These are phyloP conservation scores for Phytopythium ostracodes DNA, from an alignment of 352 stramenopile species.

Conservation along the genomic window DNA sequence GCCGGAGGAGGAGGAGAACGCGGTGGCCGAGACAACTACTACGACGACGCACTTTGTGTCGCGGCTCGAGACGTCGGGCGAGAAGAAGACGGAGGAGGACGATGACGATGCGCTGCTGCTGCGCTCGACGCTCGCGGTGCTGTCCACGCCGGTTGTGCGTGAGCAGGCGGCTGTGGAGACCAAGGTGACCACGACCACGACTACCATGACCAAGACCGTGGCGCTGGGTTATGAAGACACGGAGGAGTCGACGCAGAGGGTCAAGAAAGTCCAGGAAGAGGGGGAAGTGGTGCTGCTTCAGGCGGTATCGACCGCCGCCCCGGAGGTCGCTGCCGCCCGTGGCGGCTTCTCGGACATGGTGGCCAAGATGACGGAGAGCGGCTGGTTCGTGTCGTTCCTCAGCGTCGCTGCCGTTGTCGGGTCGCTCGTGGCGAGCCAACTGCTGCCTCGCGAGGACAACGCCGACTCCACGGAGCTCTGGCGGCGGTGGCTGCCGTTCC, in stretches of 20 bases:
- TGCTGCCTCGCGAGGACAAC: slow-evolving; percentile 33
- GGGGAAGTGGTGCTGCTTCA: slow-evolving; percentile 24
- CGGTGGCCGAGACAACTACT: slow-evolving; percentile 17
- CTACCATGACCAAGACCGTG: slow-evolving; percentile 26
- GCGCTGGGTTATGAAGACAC: slow-evolving; percentile 45
- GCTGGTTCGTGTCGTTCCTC: slow-evolving; percentile 59
- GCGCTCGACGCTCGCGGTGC: slow-evolving; percentile 40
- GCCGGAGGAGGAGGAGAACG: slow-evolving; percentile 11
- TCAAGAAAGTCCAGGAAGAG: slow-evolving; percentile 10
- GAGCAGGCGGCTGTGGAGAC: slow-evolving; percentile 13
- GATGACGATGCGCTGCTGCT: slow-evolving; percentile 46
- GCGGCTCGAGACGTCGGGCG: slow-evolving; percentile 19
- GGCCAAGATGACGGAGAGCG: slow-evolving; percentile 48
- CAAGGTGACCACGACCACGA: slow-evolving; percentile 11
- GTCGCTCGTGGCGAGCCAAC: slow-evolving; percentile 56
- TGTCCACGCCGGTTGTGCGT: slow-evolving; percentile 25
- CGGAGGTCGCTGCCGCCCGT: background rate
- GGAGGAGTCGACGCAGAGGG: slow-evolving; percentile 21
- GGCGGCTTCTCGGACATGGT: slow-evolving; percentile 29
- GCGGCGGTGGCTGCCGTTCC: slow-evolving; percentile 61
- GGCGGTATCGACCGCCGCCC: background rate
- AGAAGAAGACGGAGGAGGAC: slow-evolving; percentile 34
- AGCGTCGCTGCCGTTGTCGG: slow-evolving; percentile 66
- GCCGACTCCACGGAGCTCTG: slow-evolving; percentile 25
- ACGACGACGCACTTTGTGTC: slow-evolving; percentile 29